Percentiles rank a stretch among this genome's conserved stretches.
Evolutionary conservation across 345 rosid species (phyloP).

Genomic region (Tarenaya hassleriana): DNA sequence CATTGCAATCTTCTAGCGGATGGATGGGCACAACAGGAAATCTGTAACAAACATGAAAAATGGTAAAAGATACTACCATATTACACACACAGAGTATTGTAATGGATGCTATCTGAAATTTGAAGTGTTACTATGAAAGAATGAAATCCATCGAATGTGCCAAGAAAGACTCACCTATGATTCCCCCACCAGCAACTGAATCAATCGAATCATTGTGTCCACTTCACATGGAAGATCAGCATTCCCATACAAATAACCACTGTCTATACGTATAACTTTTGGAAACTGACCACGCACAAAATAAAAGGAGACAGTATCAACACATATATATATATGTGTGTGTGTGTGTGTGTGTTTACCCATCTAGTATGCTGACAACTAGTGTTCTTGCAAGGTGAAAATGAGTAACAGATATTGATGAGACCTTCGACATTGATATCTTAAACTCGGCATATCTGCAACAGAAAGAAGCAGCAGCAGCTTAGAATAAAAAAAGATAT

Average conservation of each 20-base stretch:
- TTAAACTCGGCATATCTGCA: conserved; percentile 95
- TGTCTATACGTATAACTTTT: conserved; percentile 55
- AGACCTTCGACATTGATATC: conserved; percentile 83
- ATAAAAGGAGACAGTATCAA: too few species aligned
- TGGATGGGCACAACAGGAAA: too few species aligned
- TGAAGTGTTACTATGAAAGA: not conserved
- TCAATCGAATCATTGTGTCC: conserved; percentile 64
- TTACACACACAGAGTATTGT: too few species aligned
- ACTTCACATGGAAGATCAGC: conserved; percentile 91
- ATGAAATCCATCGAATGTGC: not conserved
- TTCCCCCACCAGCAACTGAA: conserved; percentile 84
- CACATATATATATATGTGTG: conserved; percentile 40
- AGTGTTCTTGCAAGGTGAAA: conserved; percentile 89
- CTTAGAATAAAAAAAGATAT: not conserved
- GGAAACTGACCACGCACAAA: too few species aligned
- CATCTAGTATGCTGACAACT: conserved; percentile 68
- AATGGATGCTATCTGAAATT: not conserved
- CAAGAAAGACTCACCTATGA: conserved; percentile 48
- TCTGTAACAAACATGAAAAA: too few species aligned
- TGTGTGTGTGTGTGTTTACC: conserved; percentile 58
- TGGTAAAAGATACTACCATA: too few species aligned
- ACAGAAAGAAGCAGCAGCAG: conserved; percentile 19
- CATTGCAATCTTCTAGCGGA: too few species aligned
- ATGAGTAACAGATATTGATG: conserved; percentile 84
- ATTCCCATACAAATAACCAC: conserved; percentile 72